These are phyloP conservation scores for Dorcoceras hygrometricum DNA, from an alignment of 257 asterid species.

Conservation along the genomic window DNA sequence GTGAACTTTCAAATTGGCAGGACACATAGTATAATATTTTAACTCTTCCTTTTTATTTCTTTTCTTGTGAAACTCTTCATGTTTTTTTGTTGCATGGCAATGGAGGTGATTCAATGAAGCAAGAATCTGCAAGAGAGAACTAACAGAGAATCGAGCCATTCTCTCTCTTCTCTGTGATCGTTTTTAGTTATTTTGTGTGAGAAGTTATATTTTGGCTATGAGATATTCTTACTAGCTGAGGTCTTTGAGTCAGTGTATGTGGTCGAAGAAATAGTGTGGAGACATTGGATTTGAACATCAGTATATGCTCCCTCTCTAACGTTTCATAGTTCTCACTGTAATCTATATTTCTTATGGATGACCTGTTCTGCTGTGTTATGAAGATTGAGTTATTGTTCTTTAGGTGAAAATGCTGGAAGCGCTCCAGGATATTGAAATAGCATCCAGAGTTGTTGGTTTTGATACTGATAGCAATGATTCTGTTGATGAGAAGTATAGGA, in stretches of 20 bases:
- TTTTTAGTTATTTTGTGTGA: too few species aligned
- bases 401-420: constrained; percentile 99
- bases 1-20: neutral
- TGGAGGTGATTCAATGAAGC: neutral
- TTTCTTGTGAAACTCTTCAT: too few species aligned
- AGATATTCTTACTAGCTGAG: neutral
- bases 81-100: neutral
- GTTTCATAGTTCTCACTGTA: constrained; percentile 7
- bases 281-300: neutral
- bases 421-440: constrained; percentile 96
- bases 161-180: neutral
- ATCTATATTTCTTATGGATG: neutral
- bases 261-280: neutral
- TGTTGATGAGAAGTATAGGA: constrained; percentile 77
- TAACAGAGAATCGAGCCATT: neutral
- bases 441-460: constrained; percentile 86
- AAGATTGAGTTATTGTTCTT: constrained; percentile 22
- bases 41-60: neutral
- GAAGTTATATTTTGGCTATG: neutral
- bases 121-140: neutral
- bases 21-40: neutral
- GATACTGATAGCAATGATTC: constrained; percentile 62
- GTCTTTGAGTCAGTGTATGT: neutral
- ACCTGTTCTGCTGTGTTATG: constrained; percentile 1
- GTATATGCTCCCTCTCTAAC: neutral